Base-by-base conservation (phyloP, 2,329 filamentous ascomycete genomes). In the Neocucurbitaria cava region DNA sequence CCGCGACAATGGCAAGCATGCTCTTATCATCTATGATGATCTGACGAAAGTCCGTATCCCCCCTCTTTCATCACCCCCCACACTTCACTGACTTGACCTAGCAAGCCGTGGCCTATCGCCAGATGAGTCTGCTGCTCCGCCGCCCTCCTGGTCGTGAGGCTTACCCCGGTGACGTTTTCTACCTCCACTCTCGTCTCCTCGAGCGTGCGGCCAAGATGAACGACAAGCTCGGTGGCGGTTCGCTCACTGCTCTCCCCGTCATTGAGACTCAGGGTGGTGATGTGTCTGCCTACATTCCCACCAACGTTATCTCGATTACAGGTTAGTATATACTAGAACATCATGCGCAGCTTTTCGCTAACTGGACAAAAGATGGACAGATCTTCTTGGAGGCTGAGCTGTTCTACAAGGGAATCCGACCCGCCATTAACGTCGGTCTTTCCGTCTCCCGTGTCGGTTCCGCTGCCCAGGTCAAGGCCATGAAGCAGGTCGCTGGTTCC, bases 211-310 rank as follows among this genome's bases (percentile, higher is more conserved):
- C 95, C 83, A 99, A 99, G 90, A 92, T 99, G 89, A 96, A 89
- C 87, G 85, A 93, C 80, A 94, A 91, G 83, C 91, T 90, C 78
- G 92, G 93, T 77, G 92, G 91, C 82, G 95, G 95, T 79, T 98
- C 94, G 72, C 87, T 98, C 82, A 99, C 95, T 81, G 94, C 95
- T 68, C 90, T 99, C 62, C 95, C 95, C 77, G 24, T 69, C 56
- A 98, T 99, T 79, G 95, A 99, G 87, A 99, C 95, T 79, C 95
- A 98, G 87, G 95, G 95, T 87, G 95, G 95, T 91, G 95, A 99
- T 83, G 95, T 99, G 77, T 98, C 95, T 73, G 95, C 95, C 73
- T 99, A 98, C 83, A 98, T 99, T 87, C 95, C 95, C 75, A 99
- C 95, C 84, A 99, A 98, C 87, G 95, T 98, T 84, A 99, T 99